Percentiles rank a stretch among this genome's conserved stretches.
phyloP scores from a whole-genome alignment of 768 basidiomycete species.

The Lactifluus echinatus region DNA sequence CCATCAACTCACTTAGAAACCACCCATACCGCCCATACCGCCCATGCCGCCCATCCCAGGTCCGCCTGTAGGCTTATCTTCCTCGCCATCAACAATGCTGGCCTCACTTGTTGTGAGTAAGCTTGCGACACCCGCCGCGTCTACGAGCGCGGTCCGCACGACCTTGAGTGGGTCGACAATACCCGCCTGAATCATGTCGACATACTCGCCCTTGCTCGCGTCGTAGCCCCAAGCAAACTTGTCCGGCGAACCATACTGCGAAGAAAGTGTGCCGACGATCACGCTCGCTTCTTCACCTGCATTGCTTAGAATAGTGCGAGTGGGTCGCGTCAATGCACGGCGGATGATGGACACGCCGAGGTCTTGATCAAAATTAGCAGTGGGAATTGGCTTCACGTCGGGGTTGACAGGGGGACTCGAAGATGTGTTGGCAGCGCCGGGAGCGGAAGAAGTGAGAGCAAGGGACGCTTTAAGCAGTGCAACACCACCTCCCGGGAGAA shows the following conservation, averaged over 20 bases:
- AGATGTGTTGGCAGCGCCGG: conserved; percentile 21
- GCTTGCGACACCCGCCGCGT: conserved; percentile 89
- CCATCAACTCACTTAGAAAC: conserved; percentile 29
- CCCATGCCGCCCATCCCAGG: conserved; percentile 46
- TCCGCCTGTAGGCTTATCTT: conserved; percentile 53
- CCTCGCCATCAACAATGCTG: conserved; percentile 85
- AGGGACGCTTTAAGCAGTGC: conserved; percentile 83
- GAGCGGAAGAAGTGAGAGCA: conserved; percentile 44
- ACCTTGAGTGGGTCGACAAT: conserved; percentile 97
- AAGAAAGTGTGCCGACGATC: conserved; percentile 79
- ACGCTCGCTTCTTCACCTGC: conserved; percentile 93
- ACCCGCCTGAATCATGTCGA: conserved; percentile 90
- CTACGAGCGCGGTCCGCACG: conserved; percentile 84
- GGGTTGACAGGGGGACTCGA: conserved; percentile 34
- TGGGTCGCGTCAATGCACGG: conserved; percentile 73
- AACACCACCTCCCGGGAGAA: conserved; percentile 93
- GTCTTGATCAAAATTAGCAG: conserved; percentile 93
- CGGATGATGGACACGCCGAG: conserved; percentile 92
- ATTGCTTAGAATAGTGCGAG: conserved; percentile 84
- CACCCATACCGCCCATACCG: conserved; percentile 55
- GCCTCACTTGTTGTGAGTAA: conserved; percentile 90
- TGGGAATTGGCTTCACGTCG: conserved; percentile 60
- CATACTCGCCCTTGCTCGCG: conserved; percentile 84
- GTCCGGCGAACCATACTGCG: conserved; percentile 59
- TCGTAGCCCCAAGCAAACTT: conserved; percentile 88